Conservation (phyloP, 2,329 filamentous ascomycete genomes). For the Penicillium rolfsii region DNA sequence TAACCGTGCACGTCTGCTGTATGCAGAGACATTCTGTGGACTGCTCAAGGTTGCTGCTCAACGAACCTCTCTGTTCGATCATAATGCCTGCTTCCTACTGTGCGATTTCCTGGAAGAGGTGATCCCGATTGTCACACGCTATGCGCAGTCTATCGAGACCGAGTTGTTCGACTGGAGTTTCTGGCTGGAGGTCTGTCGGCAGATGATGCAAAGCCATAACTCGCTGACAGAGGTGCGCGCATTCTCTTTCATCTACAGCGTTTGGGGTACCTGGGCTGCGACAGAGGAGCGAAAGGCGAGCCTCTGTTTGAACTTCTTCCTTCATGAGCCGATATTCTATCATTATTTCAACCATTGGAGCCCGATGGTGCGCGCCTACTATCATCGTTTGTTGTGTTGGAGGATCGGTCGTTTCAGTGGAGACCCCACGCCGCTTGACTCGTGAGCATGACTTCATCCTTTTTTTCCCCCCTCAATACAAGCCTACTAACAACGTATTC, state of each 20-base stretch:
- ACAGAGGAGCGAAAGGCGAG: constrained; percentile 69
- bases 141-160: constrained; percentile 53
- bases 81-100: constrained; percentile 82
- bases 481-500: constrained; percentile 14
- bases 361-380: constrained; percentile 92
- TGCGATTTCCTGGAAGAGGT: constrained; percentile 89
- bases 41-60: constrained; percentile 75
- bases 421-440: constrained; percentile 65
- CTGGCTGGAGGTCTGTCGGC: constrained; percentile 78
- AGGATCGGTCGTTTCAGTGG: constrained; percentile 77
- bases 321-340: constrained; percentile 75
- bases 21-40: constrained; percentile 73
- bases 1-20: constrained; percentile 65
- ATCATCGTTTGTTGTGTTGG: constrained; percentile 89
- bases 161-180: constrained; percentile 67
- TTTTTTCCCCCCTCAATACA: not conserved
- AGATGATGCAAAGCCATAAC: constrained; percentile 81
- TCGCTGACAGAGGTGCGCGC: constrained; percentile 87
- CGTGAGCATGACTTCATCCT: constrained; percentile 55
- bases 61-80: constrained; percentile 78
- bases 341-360: constrained; percentile 92
- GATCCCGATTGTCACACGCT: constrained; percentile 67
- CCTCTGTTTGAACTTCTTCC: constrained; percentile 74
- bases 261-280: constrained; percentile 73
- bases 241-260: constrained; percentile 76